Evolutionary conservation across 1,284 basidiomycete genomes (phyloP).

Genomic region (Rhodotorula sp.): DNA sequence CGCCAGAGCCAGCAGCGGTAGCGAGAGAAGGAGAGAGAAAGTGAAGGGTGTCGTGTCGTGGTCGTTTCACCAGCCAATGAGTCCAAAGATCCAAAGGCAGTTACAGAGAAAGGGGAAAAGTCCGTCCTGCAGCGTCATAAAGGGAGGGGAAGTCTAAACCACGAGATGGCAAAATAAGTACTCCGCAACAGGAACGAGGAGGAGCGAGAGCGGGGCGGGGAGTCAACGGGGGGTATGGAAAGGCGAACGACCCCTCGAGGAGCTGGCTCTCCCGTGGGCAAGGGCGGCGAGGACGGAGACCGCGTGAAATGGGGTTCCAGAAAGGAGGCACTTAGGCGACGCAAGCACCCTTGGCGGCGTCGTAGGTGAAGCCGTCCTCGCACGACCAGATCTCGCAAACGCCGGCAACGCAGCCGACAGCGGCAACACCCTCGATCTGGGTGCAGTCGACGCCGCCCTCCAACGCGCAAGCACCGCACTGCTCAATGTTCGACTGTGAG

Average conservation of each 20-base stretch:
- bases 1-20: no score
- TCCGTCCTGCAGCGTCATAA: neutral
- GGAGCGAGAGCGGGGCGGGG: neutral
- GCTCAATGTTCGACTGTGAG: constrained; percentile 18
- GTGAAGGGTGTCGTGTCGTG: no score
- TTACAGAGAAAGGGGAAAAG: neutral
- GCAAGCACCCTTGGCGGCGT: neutral
- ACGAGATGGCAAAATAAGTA: no score
- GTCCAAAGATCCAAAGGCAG: no score
- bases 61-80: no score
- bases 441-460: constrained; percentile 41
- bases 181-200: neutral
- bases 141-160: no score
- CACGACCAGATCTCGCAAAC: constrained; percentile 18
- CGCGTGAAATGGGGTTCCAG: neutral
- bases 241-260: neutral
- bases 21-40: no score
- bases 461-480: constrained; percentile 31
- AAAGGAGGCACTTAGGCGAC: neutral
- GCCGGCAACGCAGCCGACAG: constrained; percentile 18
- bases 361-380: constrained; percentile 1
- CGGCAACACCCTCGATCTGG: constrained; percentile 22
- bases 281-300: no score
- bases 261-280: neutral
- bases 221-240: neutral